These are phyloP conservation scores for Cladosporium cucumerinum DNA, from an alignment of 2,329 filamentous ascomycete genomes.

Conservation along the genomic window DNA sequence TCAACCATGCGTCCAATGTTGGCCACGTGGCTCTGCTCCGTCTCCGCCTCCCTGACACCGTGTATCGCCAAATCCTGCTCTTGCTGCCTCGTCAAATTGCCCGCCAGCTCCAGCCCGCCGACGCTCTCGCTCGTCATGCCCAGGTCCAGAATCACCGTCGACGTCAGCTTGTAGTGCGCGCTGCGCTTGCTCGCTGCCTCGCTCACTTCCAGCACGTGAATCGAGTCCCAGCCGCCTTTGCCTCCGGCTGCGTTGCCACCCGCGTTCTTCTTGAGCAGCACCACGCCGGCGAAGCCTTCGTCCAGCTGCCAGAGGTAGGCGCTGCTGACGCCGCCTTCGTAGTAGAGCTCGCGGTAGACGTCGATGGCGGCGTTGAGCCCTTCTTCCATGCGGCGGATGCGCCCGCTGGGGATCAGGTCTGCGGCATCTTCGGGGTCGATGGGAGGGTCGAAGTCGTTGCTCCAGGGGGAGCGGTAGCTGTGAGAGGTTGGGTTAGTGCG, in stretches of 20 bases:
- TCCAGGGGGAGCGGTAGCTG: constrained; percentile 90
- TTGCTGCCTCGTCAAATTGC: constrained; percentile 96
- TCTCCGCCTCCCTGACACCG: constrained; percentile 51
- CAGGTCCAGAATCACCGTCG: constrained; percentile 89
- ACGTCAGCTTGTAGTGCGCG: constrained; percentile 96
- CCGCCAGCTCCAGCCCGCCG: constrained; percentile 85
- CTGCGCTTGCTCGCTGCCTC: constrained; percentile 72
- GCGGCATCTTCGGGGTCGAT: constrained; percentile 70
- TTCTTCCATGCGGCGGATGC: constrained; percentile 90
- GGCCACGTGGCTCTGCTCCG: constrained; percentile 88
- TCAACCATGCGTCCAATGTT: constrained; percentile 94
- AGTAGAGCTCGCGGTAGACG: constrained; percentile 93
- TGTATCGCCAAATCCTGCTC: constrained; percentile 81
- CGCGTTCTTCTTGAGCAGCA: constrained; percentile 87
- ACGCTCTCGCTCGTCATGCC: constrained; percentile 65
- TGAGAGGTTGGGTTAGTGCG: background rate
- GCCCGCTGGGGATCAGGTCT: constrained; percentile 82
- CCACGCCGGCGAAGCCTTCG: constrained; percentile 94
- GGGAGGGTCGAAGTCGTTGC: constrained; percentile 94
- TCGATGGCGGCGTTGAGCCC: constrained; percentile 95
- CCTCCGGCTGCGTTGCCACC: constrained; percentile 16
- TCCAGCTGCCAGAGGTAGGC: constrained; percentile 99
- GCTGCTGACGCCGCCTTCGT: constrained; percentile 91
- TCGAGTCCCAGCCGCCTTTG: constrained; percentile 79
- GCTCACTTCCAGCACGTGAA: constrained; percentile 96